Evolutionary conservation across 495 filamentous ascomycete species (phyloP).

Genomic region (Penicillium bovifimosum): DNA sequence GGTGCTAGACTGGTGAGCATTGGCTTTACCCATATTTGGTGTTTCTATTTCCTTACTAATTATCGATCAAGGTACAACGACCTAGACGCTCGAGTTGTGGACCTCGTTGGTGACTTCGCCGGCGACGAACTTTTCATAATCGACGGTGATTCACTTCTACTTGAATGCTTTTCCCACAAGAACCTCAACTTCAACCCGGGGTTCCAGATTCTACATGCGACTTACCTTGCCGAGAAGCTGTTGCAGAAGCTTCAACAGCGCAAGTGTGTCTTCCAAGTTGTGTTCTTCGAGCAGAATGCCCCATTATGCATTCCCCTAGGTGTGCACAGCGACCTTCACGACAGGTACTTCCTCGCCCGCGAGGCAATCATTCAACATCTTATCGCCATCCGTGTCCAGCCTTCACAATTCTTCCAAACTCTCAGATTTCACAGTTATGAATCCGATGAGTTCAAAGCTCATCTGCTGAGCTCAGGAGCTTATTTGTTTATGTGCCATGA

Average conservation of each 20-base stretch:
- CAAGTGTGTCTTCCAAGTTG: slow-evolving; percentile 63
- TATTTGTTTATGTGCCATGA: slow-evolving; percentile 71
- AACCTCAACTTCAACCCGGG: slow-evolving; percentile 60
- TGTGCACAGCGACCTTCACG: not conserved
- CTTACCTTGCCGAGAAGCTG: slow-evolving; percentile 61
- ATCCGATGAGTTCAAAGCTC: slow-evolving; percentile 44
- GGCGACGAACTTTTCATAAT: slow-evolving; percentile 67
- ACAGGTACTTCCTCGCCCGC: slow-evolving; percentile 57
- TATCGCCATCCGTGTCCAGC: not conserved
- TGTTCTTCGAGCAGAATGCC: slow-evolving; percentile 53
- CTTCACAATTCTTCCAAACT: not conserved
- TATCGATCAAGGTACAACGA: slow-evolving; percentile 12
- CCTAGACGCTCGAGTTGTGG: slow-evolving; percentile 19
- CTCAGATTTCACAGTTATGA: slow-evolving; percentile 39
- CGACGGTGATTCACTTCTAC: slow-evolving; percentile 67
- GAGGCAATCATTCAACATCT: slow-evolving; percentile 61
- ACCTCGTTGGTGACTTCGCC: slow-evolving; percentile 60
- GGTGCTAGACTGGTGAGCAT: not conserved
- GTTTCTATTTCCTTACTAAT: not conserved
- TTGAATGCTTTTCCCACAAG: slow-evolving; percentile 52
- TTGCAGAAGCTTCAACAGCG: slow-evolving; percentile 52
- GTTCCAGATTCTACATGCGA: slow-evolving; percentile 67
- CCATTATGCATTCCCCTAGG: slow-evolving; percentile 11
- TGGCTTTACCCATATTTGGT: not conserved
- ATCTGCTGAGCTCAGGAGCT: slow-evolving; percentile 45